phyloP scores from a whole-genome alignment of 768 basidiomycete species.

The Hirschioporus abietinus region DNA sequence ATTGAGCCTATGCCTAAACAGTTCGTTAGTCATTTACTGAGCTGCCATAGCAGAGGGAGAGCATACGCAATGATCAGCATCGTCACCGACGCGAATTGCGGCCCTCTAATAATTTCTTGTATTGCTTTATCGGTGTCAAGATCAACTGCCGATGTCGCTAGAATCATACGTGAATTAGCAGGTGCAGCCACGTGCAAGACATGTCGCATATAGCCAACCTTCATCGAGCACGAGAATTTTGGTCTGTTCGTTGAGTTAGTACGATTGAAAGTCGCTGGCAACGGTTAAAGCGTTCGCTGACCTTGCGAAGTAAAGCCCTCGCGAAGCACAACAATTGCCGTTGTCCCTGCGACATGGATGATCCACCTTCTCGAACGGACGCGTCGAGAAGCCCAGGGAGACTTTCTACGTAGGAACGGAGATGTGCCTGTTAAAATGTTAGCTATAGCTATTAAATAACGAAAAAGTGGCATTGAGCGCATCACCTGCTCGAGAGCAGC shows the following conservation, averaged over 20 bases:
- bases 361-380: slow-evolving; percentile 69
- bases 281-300: slow-evolving; percentile 19
- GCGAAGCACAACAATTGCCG: slow-evolving; percentile 87
- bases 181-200: slow-evolving; percentile 3
- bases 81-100: slow-evolving; percentile 71
- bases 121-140: slow-evolving; percentile 86
- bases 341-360: slow-evolving; percentile 81
- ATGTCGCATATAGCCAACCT: slow-evolving; percentile 35
- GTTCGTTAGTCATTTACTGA: slow-evolving; percentile 1
- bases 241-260: slow-evolving; percentile 36
- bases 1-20: slow-evolving; percentile 65
- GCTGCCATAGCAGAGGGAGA: slow-evolving; percentile 1
- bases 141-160: slow-evolving; percentile 87
- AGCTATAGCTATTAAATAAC: not conserved
- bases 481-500: slow-evolving; percentile 62
- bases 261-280: not conserved
- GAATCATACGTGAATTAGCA: slow-evolving; percentile 5
- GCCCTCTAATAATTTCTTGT: slow-evolving; percentile 81
- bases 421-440: slow-evolving; percentile 41
- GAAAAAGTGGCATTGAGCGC: slow-evolving; percentile 18
- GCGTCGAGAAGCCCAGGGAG: slow-evolving; percentile 68
- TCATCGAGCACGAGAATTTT: slow-evolving; percentile 93
- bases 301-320: slow-evolving; percentile 74
- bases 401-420: slow-evolving; percentile 63
- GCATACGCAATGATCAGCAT: slow-evolving; percentile 84